These are phyloP conservation scores for Bonia amplexicaulis DNA, from an alignment of 176 grass and related monocot genomes.

Conservation along the genomic window DNA sequence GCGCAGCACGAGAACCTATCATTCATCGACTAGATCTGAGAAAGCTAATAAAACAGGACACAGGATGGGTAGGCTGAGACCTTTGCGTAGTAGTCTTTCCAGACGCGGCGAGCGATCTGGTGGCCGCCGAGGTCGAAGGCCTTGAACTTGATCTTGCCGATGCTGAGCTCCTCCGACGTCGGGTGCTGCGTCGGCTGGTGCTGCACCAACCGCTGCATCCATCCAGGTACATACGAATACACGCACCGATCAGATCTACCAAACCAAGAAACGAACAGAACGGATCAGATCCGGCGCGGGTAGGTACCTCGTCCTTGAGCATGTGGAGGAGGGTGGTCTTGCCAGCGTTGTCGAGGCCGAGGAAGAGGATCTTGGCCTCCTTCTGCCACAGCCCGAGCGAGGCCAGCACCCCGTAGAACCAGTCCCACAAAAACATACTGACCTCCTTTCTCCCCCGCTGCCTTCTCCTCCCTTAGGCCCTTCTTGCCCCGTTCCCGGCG, in stretches of 20 bases:
- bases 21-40: slow-evolving; percentile 5
- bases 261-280: not conserved
- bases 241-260: not conserved
- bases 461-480: not conserved
- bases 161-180: slow-evolving; percentile 81
- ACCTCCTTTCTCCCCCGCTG: not conserved
- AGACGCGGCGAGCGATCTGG: slow-evolving; percentile 74
- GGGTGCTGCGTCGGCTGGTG: slow-evolving; percentile 80
- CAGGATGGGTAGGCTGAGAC: not conserved
- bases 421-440: slow-evolving; percentile 63
- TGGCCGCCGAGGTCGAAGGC: slow-evolving; percentile 73
- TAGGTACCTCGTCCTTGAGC: slow-evolving; percentile 62
- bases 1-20: not conserved
- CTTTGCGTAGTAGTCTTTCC: slow-evolving; percentile 81
- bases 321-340: slow-evolving; percentile 80
- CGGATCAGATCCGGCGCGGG: not conserved
- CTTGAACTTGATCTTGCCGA: slow-evolving; percentile 82
- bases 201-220: slow-evolving; percentile 61
- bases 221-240: not conserved
- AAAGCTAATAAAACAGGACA: not conserved
- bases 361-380: slow-evolving; percentile 81
- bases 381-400: slow-evolving; percentile 75
- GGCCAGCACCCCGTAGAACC: slow-evolving; percentile 73
- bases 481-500: not conserved
- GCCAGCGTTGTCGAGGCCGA: slow-evolving; percentile 72